These are phyloP conservation scores for Chalciporus pseudorubinellus DNA, from an alignment of 768 basidiomycete species.

Conservation along the genomic window DNA sequence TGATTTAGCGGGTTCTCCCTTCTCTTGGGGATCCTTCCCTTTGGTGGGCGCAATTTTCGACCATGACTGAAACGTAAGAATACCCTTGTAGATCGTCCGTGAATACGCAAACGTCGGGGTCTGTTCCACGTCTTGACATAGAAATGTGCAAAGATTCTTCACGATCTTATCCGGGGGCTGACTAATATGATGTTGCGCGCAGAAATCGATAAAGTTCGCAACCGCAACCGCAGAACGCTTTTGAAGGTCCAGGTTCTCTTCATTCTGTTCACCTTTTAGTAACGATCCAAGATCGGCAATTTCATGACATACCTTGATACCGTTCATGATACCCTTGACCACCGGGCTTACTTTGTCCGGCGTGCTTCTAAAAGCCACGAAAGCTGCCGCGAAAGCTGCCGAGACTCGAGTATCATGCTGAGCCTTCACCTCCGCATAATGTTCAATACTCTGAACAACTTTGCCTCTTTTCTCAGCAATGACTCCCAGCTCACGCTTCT, in stretches of 20 bases:
- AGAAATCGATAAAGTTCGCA: slow-evolving; percentile 85
- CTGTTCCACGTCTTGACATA: slow-evolving; percentile 86
- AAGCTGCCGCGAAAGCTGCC: slow-evolving; percentile 87
- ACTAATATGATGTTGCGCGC: slow-evolving; percentile 62
- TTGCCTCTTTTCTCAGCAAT: slow-evolving; percentile 76
- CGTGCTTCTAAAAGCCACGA: slow-evolving; percentile 80
- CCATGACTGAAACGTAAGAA: slow-evolving; percentile 66
- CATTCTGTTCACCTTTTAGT: slow-evolving; percentile 51
- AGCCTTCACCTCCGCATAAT: slow-evolving; percentile 77
- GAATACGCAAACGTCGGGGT: slow-evolving; percentile 85
- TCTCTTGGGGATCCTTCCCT: slow-evolving; percentile 41
- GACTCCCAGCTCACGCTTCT: slow-evolving; percentile 69
- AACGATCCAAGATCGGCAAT: not conserved
- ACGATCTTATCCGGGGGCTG: slow-evolving; percentile 96
- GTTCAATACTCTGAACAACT: slow-evolving; percentile 68
- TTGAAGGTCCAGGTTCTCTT: slow-evolving; percentile 87
- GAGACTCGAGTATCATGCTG: slow-evolving; percentile 86
- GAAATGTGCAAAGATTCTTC: slow-evolving; percentile 94
- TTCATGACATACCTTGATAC: slow-evolving; percentile 73
- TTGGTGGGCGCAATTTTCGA: slow-evolving; percentile 35
- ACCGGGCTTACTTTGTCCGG: slow-evolving; percentile 95
- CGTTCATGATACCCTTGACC: slow-evolving; percentile 96
- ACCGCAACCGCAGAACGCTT: slow-evolving; percentile 83
- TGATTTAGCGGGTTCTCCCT: slow-evolving; percentile 41
- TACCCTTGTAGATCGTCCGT: slow-evolving; percentile 62